Percentiles rank a stretch among this genome's conserved stretches.
Evolutionary conservation across 345 rosid genomes (phyloP).

Genomic region (Arabidopsis suecica): DNA sequence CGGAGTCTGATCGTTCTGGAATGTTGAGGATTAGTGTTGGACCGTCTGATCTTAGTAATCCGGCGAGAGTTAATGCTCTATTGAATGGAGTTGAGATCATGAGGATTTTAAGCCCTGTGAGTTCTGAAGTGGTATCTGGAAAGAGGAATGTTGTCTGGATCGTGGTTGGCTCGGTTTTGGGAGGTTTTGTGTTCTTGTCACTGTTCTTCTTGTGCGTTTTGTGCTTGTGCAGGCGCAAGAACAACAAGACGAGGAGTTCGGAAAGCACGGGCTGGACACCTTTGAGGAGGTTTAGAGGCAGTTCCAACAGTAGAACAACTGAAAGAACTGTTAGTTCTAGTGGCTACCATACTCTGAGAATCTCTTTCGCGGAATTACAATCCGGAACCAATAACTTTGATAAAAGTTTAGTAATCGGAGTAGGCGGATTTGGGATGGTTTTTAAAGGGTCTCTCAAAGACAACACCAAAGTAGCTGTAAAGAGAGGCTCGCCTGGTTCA

Average conservation of each 20-base stretch:
- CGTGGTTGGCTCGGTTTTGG: conserved; percentile 62
- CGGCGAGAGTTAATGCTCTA: conserved; percentile 64
- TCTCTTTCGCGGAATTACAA: conserved; percentile 78
- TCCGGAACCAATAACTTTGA: conserved; percentile 82
- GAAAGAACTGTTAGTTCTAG: conserved; percentile 67
- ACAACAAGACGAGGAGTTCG: conserved; percentile 50
- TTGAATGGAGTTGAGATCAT: conserved; percentile 91
- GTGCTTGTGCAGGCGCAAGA: conserved; percentile 48
- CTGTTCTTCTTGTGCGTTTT: conserved; percentile 44
- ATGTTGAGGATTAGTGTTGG: conserved; percentile 71
- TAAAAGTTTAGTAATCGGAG: conserved; percentile 68
- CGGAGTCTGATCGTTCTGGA: conserved; percentile 62
- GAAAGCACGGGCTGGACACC: conserved; percentile 88
- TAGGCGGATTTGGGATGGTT: conserved; percentile 97
- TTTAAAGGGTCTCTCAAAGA: conserved; percentile 82
- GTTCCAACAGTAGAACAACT: conserved; percentile 72
- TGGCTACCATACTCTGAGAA: conserved; percentile 66
- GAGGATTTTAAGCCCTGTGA: conserved; percentile 59
- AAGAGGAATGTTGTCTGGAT: conserved; percentile 57
- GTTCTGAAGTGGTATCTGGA: conserved; percentile 37
- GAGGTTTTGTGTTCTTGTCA: conserved; percentile 55
- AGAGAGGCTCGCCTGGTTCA: conserved; percentile 89
- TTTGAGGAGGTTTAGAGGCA: conserved; percentile 71
- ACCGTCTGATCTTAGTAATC: conserved; percentile 77
- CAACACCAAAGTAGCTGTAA: conserved; percentile 81